phyloP scores from a whole-genome alignment of 768 basidiomycete genomes.

The Boletus bicolor region DNA sequence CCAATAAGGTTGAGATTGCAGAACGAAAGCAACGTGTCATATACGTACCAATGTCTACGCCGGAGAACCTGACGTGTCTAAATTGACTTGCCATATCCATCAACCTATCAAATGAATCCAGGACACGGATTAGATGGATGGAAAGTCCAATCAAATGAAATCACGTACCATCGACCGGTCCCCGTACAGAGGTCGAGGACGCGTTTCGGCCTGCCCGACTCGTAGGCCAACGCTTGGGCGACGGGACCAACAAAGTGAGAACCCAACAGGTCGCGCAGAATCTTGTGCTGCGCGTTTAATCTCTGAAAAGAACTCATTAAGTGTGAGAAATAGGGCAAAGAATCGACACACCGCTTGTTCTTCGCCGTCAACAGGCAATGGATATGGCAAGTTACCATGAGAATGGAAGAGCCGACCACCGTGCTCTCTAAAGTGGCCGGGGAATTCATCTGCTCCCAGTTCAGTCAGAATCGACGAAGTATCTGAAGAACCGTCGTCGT shows the following conservation, averaged over 20 bases:
- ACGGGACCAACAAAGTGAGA: conserved; percentile 62
- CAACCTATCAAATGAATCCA: conserved; percentile 46
- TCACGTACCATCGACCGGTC: conserved; percentile 64
- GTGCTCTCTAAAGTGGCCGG: conserved; percentile 54
- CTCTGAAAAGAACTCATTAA: conserved; percentile 39
- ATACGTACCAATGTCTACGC: conserved; percentile 70
- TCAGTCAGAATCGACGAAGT: conserved; percentile 45
- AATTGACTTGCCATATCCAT: conserved; percentile 71
- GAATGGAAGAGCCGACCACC: conserved; percentile 68
- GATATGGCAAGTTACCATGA: conserved; percentile 60
- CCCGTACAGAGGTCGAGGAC: conserved; percentile 78
- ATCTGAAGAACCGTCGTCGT: conserved; percentile 40
- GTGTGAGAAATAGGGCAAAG: background rate
- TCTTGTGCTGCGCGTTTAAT: conserved; percentile 45
- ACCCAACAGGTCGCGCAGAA: conserved; percentile 51
- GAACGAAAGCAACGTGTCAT: conserved; percentile 9
- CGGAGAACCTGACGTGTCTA: conserved; percentile 62
- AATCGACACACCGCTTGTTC: conserved; percentile 59
- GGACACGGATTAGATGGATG: conserved; percentile 14
- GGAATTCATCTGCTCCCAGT: conserved; percentile 52
- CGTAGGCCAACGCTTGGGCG: conserved; percentile 42
- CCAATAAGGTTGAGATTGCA: conserved; percentile 13
- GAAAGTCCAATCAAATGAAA: conserved; percentile 14
- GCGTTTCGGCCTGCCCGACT: conserved; percentile 41
- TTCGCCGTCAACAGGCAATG: conserved; percentile 65